phyloP scores from a whole-genome alignment of 257 asterid species.

The Capsicum baccatum region DNA sequence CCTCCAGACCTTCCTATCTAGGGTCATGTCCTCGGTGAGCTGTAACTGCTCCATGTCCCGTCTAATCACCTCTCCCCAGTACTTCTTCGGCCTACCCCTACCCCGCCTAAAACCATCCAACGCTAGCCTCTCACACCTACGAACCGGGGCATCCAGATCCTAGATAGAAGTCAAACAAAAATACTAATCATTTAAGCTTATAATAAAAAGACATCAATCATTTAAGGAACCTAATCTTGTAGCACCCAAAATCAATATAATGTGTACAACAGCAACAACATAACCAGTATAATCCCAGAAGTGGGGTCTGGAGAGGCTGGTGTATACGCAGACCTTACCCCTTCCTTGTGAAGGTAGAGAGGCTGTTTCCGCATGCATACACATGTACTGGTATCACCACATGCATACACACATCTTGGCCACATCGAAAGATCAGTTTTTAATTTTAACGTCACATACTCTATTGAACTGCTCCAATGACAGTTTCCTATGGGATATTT shows the following conservation, averaged over 20 bases:
- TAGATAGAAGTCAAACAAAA: background rate
- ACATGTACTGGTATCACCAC: background rate
- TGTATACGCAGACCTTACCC: background rate
- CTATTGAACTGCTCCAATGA: background rate
- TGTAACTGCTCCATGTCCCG: too few species aligned
- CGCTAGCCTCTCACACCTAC: too few species aligned
- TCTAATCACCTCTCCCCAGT: too few species aligned
- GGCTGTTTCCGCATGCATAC: background rate
- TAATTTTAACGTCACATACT: background rate
- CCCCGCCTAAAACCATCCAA: too few species aligned
- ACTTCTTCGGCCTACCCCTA: too few species aligned
- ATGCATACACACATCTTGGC: background rate
- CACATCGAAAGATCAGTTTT: conserved; percentile 5
- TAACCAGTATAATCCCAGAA: background rate
- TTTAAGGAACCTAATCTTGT: background rate
- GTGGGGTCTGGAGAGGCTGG: background rate
- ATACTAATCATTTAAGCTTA: background rate
- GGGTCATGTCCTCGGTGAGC: too few species aligned
- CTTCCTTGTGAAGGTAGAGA: background rate
- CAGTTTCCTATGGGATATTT: background rate
- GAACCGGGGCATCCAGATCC: too few species aligned
- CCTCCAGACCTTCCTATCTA: too few species aligned
- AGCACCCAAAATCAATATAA: conserved; percentile 22
- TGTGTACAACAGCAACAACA: background rate
- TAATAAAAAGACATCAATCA: background rate